Base-by-base conservation (phyloP, 2,329 filamentous ascomycete species). In the Fusarium humuli region DNA sequence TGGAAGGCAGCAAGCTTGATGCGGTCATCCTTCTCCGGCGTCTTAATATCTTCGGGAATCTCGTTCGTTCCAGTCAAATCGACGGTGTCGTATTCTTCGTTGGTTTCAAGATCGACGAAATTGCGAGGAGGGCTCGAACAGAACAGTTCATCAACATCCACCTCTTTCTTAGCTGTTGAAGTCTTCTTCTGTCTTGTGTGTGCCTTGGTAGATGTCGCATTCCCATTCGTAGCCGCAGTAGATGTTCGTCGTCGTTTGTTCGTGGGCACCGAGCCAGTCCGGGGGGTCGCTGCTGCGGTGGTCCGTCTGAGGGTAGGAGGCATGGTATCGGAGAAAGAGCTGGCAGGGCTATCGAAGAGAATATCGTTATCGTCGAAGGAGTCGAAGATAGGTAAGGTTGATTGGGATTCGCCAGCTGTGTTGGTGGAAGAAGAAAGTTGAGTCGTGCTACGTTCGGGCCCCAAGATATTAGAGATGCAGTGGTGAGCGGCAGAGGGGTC, bases 1-100 rank as follows among this genome's bases (percentile, higher is more conserved):
- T 91, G 87, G 49, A 90, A 89, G 6, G 82, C 81, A 46, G 83
- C 81, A 18, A 91, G 77, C 76, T 86, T 88, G 73, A 83, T 77
- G 53, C 79, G 82, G 13, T 84, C 86, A 53, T 86, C 85, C 52
- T 82, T 80, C 57, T 83, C 80, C 13, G 82, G 82, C 65, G 81
- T 80, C 62, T 80, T 78, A n/a, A 84, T 76, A 49, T 84, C 79
- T 13, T 81, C 76, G 0, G 83, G 83, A 3, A 85, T 78, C 40
- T 83, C 81, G 13, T 82, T 83, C 7, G 79, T 78, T 64, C 83
- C 82, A 3, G 79, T 80, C 44, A 80, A 54, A 57, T 80, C 79
- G 56, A 81, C 78, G 2, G 78, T 79, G 10, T 75, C 61, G n/a
- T 75, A 65, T 46, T 78, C 75, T 48, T 65, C 46, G 30, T 54